Conservation (phyloP, 352 stramenopile genomes). For the Phytopythium kandeliae region DNA sequence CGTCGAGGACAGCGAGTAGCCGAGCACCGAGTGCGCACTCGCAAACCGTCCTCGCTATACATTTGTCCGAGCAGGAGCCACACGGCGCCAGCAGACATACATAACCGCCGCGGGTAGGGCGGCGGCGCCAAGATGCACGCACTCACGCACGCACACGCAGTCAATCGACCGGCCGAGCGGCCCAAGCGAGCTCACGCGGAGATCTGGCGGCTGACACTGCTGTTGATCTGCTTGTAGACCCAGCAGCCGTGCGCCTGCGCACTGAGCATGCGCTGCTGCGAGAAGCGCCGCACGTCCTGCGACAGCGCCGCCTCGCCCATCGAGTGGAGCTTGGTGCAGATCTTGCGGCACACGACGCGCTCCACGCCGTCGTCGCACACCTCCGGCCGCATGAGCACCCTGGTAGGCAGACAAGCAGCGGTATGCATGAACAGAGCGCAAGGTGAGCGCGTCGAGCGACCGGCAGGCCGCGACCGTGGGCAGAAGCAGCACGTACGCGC, state of each 20-base stretch:
- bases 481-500: constrained; percentile 33
- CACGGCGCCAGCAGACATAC: neutral
- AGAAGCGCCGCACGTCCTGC: constrained; percentile 21
- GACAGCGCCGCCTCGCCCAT: constrained; percentile 7
- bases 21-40: too few species aligned
- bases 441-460: too few species aligned
- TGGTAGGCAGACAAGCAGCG: too few species aligned
- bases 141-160: neutral
- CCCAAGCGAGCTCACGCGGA: neutral
- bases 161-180: too few species aligned
- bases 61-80: neutral
- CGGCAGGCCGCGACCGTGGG: too few species aligned
- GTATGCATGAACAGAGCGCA: too few species aligned
- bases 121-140: too few species aligned
- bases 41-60: too few species aligned
- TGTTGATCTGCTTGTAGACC: constrained; percentile 6
- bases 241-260: neutral
- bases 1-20: constrained; percentile 19
- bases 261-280: neutral
- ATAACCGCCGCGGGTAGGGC: neutral
- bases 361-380: constrained; percentile 38
- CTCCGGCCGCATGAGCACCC: constrained; percentile 31
- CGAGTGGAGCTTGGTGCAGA: constrained; percentile 48
- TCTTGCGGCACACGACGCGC: constrained; percentile 43
- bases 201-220: neutral